These are phyloP conservation scores for Carex littledalei DNA, from an alignment of 176 grass and related monocot genomes.

Conservation along the genomic window DNA sequence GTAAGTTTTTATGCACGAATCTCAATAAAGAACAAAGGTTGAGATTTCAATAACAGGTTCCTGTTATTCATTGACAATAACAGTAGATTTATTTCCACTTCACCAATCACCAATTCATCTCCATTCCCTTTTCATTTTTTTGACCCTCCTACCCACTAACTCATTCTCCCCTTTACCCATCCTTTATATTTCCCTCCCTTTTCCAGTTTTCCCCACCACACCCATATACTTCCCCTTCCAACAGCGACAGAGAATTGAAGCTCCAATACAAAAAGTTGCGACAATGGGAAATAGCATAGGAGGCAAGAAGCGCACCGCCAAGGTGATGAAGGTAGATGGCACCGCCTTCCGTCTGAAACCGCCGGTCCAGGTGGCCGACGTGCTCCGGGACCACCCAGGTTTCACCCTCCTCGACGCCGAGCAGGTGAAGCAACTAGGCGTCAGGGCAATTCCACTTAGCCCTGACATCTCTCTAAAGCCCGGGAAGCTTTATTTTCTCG, in stretches of 20 bases:
- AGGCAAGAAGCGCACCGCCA: conserved; percentile 60
- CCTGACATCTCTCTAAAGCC: conserved; percentile 45
- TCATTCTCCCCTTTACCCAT: not conserved
- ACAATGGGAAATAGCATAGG: conserved; percentile 85
- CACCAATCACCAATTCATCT: not conserved
- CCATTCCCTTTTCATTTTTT: conserved; percentile 29
- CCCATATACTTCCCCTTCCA: not conserved
- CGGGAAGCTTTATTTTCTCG: conserved; percentile 81
- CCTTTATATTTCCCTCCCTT: conserved; percentile 30
- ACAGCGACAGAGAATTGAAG: conserved; percentile 6
- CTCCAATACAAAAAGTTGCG: not conserved
- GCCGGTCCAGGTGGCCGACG: conserved; percentile 35
- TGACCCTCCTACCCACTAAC: conserved; percentile 24
- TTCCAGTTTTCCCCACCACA: conserved; percentile 18
- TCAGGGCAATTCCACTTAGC: conserved; percentile 49
- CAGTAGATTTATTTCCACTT: too few species aligned
- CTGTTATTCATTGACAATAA: too few species aligned
- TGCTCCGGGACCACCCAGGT: conserved; percentile 63
- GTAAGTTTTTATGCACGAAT: too few species aligned
- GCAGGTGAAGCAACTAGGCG: conserved; percentile 65
- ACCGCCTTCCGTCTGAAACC: conserved; percentile 67
- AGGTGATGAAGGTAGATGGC: conserved; percentile 96
- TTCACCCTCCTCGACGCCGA: conserved; percentile 57
- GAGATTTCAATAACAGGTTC: too few species aligned
- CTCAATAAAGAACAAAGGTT: too few species aligned